Base-by-base conservation (phyloP, 371 early-diverging fungal genomes). In the Mucor indicus region DNA sequence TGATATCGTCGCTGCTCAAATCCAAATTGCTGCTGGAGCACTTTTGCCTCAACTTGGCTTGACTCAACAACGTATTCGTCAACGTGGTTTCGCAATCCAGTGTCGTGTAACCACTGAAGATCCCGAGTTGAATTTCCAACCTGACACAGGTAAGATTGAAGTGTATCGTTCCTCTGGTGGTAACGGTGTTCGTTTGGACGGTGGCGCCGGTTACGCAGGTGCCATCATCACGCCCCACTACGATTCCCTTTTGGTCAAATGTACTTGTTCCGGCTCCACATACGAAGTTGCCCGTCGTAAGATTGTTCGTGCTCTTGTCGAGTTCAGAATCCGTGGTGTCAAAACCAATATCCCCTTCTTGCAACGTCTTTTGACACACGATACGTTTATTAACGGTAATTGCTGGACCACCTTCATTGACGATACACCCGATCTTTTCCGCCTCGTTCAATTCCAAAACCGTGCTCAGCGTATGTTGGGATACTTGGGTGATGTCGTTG, bases 321-420 rank as follows among this genome's bases (percentile, higher is more conserved):
- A 90, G 73, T 96, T 96, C 83, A 83, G 95, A 60, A 90, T 95
- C 44, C 86, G 95, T 52, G 97, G 97, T 44, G 85, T 96, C 62
- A 93, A 96, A 68, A 95, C 95, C 54, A 96, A 95, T 71, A 91
- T 95, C 61, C 84, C 86, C 38, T 96, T 95, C 78, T 75, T 96
- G 44, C 89, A 87, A 66, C 80, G 86, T 38, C 78, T 96, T 31
- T 68, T 96, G 35, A 85, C 84, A 4, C 86, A 92, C 62, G 81
- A 80, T 11, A 83, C 82, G 3, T 90, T 91, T 48, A 79, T 83
- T 37, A 65, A 68, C 40, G 90, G 86, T 31, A 77, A 81, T 52
- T 80, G 90, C 55, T 96, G 95, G 95, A 96, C 96, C n/a, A 96
- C 96, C 10, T 94, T 93, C 52, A 93, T 96, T 60, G 96, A 96